Base-by-base conservation (phyloP, 306 rosid species). In the Pterocarpus macrocarpus region DNA sequence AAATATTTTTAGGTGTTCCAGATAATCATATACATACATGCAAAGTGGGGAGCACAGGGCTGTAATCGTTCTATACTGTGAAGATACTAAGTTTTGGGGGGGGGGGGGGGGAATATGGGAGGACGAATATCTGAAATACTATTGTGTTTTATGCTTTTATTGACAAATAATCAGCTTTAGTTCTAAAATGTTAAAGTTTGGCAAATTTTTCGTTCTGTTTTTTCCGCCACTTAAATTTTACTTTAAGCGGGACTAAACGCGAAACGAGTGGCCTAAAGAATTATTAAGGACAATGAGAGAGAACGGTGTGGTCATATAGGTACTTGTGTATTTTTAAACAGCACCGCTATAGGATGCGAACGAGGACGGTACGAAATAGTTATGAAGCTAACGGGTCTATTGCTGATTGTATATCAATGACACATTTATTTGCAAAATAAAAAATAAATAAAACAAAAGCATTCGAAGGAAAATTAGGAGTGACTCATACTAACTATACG, bases 41-140 rank as follows among this genome's bases (percentile, higher is more conserved):
- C 82, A 81, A 69, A 81, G 76, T 57, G 82, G 85, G 75, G 86
- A 82, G 91, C 87, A 56, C 63, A 81, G 69, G 50, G 50, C 70
- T 87, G 91, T 87, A 87, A 66, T 79, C 66, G 62, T 84, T 83
- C 64, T 69, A 75, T 82, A 68, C 75, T 87, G 34, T 83, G 36
- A 80, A 83, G 73, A 71, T 79, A 72, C 78, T 52, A 64, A 80
- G 77, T 50, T 79, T 59, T 71, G 83, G 84, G 70, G 75, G 83
- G 84, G 70, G 75, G 83, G 83, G 70, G 3, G 3, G 14, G 4
- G 45, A 28, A 64, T 58, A 34, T 83, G 88, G 87, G 86, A 76
- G 84, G 84, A 83, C 67, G 44, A 78, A 69, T 70, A 69, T 79
- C 79, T 85, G 75, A 87, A 86, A 74, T 50, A 78, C 83, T 79